phyloP scores from a whole-genome alignment of 306 rosid species.

The Astragalus membranaceus region DNA sequence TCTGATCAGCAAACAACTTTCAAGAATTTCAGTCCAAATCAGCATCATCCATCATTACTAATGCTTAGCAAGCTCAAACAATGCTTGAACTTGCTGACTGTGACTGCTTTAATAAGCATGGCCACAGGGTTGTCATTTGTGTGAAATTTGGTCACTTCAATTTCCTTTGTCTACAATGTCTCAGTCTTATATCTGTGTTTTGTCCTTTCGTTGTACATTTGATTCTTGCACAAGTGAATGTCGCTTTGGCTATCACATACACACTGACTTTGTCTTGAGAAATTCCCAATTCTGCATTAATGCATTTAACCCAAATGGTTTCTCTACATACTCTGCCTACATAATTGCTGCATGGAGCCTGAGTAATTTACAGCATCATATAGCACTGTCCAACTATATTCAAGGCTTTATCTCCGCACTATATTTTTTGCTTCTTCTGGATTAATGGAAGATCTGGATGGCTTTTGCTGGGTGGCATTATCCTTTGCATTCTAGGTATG shows the following conservation, averaged over 20 bases:
- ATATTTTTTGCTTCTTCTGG: slow-evolving; percentile 55
- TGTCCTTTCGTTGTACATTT: neutral
- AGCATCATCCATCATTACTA: too few relatives aligned
- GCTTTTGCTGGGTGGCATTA: slow-evolving; percentile 69
- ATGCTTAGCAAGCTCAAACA: too few relatives aligned
- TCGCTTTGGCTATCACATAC: neutral
- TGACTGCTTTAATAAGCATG: too few relatives aligned
- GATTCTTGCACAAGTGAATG: neutral
- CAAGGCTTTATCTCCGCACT: slow-evolving; percentile 75
- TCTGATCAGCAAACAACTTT: too few relatives aligned
- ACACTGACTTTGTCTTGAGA: neutral
- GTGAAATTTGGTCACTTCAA: too few relatives aligned
- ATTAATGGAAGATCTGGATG: slow-evolving; percentile 71
- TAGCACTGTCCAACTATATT: slow-evolving; percentile 58
- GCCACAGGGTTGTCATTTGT: too few relatives aligned
- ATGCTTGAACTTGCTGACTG: too few relatives aligned
- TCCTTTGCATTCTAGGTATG: slow-evolving; percentile 80
- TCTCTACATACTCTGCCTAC: neutral
- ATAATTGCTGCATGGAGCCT: slow-evolving; percentile 82
- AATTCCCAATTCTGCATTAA: neutral
- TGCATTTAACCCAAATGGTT: neutral
- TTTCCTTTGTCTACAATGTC: too few relatives aligned
- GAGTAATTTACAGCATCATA: slow-evolving; percentile 63
- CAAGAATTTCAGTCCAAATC: too few relatives aligned
- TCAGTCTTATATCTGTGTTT: neutral